Percentiles rank a stretch among this genome's conserved stretches.
These are phyloP conservation scores for Mortierella antarctica DNA, from an alignment of 192 early-diverging fungal species.

Conservation along the genomic window DNA sequence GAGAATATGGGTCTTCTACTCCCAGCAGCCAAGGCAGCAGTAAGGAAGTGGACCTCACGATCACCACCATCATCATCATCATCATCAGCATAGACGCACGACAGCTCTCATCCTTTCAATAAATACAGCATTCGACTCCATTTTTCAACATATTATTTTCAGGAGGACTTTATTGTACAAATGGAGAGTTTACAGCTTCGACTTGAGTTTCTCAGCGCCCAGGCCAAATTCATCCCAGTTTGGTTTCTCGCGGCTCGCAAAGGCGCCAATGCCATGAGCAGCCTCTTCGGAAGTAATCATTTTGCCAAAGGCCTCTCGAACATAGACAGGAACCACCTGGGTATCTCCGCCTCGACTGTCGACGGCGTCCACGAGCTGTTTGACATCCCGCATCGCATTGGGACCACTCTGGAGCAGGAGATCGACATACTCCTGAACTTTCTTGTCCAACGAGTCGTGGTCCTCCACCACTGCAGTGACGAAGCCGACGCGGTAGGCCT, in stretches of 20 bases:
- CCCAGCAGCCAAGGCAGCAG: conserved; percentile 61
- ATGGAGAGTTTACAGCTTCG: conserved; percentile 14
- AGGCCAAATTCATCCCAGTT: conserved; percentile 61
- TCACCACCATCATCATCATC: background rate
- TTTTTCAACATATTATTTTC: background rate
- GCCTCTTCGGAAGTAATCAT: conserved; percentile 73
- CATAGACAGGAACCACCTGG: conserved; percentile 23
- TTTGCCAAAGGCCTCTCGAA: conserved; percentile 58
- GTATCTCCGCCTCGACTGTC: conserved; percentile 44
- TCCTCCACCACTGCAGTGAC: conserved; percentile 46
- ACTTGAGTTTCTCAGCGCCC: conserved; percentile 39
- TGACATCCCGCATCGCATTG: conserved; percentile 63
- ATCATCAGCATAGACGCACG: no score
- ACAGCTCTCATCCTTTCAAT: background rate
- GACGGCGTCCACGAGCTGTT: conserved; percentile 54
- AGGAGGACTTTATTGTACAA: background rate
- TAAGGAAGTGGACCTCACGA: conserved; percentile 41
- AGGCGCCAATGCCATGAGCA: conserved; percentile 66
- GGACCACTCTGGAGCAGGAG: conserved; percentile 60
- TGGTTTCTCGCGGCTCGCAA: conserved; percentile 61
- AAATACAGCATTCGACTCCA: background rate
- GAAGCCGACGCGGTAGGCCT: conserved; percentile 49
- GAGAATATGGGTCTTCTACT: conserved; percentile 59
- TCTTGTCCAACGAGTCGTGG: conserved; percentile 54
- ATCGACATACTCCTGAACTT: conserved; percentile 56